A percentile compares a stretch with the other conserved stretches of the same genome.
Evolutionary conservation across 768 basidiomycete genomes (phyloP).

Genomic region (Pleurotus citrinopileatus): DNA sequence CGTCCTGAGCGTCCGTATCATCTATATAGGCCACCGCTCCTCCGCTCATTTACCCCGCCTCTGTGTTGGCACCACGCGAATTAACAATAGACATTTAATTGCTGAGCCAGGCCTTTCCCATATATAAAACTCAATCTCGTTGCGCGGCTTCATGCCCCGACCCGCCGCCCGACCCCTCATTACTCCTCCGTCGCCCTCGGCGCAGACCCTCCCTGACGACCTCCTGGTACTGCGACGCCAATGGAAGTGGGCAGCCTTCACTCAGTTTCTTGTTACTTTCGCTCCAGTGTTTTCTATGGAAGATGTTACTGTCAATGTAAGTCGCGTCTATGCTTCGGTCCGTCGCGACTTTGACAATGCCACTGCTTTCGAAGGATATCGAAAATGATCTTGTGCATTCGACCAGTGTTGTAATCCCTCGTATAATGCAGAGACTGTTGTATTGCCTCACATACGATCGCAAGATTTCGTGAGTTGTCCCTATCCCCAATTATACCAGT

Average conservation of each 20-base stretch:
- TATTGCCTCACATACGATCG: constrained; percentile 77
- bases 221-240: constrained; percentile 63
- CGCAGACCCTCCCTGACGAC: constrained; percentile 26
- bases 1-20: not conserved
- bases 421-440: constrained; percentile 73
- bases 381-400: constrained; percentile 72
- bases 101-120: constrained; percentile 10
- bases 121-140: constrained; percentile 6
- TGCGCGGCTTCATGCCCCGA: constrained; percentile 10
- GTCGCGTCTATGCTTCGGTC: constrained; percentile 20
- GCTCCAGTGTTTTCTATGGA: constrained; percentile 65
- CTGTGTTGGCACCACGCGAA: not conserved
- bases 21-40: too few species aligned
- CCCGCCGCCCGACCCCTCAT: constrained; percentile 11
- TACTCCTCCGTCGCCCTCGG: not conserved
- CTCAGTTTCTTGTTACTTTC: constrained; percentile 89
- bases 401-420: constrained; percentile 59
- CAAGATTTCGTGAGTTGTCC: constrained; percentile 63
- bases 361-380: constrained; percentile 52
- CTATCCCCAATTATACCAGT: constrained; percentile 6
- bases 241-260: constrained; percentile 93
- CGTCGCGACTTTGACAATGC: constrained; percentile 8
- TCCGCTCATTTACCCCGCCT: not conserved
- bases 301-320: constrained; percentile 66
- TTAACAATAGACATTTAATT: not conserved